phyloP scores from a whole-genome alignment of 495 filamentous ascomycete species.

The Bathelium albidoporum region DNA sequence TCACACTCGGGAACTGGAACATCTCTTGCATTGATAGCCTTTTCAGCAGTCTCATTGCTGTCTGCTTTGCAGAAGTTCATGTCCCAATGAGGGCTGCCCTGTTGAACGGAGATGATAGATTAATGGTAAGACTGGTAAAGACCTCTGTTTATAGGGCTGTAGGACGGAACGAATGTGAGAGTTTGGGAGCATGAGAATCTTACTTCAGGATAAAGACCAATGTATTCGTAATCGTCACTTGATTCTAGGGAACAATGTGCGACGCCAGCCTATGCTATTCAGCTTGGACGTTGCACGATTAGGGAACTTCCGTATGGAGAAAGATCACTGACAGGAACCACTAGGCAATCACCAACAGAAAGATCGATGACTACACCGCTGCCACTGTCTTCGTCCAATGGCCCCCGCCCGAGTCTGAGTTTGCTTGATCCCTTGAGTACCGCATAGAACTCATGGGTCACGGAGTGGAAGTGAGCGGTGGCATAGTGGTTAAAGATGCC shows the following conservation, averaged over 20 bases:
- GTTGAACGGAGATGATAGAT: neutral
- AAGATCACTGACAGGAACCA: slow-evolving; percentile 24
- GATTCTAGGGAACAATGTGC: slow-evolving; percentile 29
- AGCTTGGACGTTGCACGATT: neutral
- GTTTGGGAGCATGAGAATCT: neutral
- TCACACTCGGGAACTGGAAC: slow-evolving; percentile 25
- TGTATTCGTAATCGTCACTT: slow-evolving; percentile 32
- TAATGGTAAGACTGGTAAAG: neutral
- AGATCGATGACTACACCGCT: slow-evolving; percentile 29
- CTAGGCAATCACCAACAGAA: slow-evolving; percentile 28
- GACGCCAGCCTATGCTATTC: slow-evolving; percentile 26
- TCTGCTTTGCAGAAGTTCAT: slow-evolving; percentile 26
- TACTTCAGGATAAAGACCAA: slow-evolving; percentile 34
- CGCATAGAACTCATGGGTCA: slow-evolving; percentile 35
- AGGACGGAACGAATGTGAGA: neutral
- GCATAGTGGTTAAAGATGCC: slow-evolving; percentile 31
- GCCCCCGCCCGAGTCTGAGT: slow-evolving; percentile 28
- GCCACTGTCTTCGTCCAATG: slow-evolving; percentile 23
- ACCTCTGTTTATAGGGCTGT: neutral
- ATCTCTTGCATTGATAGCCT: slow-evolving; percentile 13
- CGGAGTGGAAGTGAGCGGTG: slow-evolving; percentile 31
- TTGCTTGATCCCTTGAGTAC: slow-evolving; percentile 28
- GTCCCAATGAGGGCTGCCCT: slow-evolving; percentile 26
- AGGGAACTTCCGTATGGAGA: neutral
- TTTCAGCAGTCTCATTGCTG: slow-evolving; percentile 18